These are phyloP conservation scores for Nannochloropsis granulata DNA, from an alignment of 108 stramenopile species.

Conservation along the genomic window DNA sequence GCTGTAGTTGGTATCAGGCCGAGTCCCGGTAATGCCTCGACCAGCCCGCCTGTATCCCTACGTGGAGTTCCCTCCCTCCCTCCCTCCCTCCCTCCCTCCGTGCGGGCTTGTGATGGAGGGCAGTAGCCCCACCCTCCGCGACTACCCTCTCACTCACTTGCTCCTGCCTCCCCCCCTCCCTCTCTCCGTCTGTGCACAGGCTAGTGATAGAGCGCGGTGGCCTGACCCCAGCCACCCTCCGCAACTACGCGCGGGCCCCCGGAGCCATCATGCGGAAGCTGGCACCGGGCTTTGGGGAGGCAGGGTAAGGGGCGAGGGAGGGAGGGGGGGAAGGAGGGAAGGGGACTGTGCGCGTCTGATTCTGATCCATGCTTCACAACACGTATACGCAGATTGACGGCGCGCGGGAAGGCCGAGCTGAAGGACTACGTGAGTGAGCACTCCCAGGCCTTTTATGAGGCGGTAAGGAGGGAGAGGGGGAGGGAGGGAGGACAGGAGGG, in stretches of 20 bases:
- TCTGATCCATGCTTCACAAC: neutral
- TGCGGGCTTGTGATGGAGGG: no score
- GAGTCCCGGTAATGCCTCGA: no score
- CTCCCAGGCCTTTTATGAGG: neutral
- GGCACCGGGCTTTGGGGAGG: neutral
- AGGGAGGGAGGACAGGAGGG: neutral
- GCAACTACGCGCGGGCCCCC: neutral
- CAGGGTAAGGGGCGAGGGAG: neutral
- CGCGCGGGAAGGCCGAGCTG: neutral
- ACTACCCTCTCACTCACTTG: no score
- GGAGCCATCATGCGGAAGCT: neutral
- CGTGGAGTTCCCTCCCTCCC: no score
- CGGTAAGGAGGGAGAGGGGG: neutral
- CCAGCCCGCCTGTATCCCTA: no score
- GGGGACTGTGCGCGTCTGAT: no score
- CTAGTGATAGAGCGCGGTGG: neutral
- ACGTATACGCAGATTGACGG: neutral
- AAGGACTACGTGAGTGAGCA: neutral
- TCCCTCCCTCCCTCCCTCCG: no score
- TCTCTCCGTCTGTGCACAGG: neutral
- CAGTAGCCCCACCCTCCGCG: no score
- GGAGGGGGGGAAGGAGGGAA: neutral
- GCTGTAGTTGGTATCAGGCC: no score
- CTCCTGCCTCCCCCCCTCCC: neutral
- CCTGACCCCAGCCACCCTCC: neutral